phyloP scores from a whole-genome alignment of 2,329 filamentous ascomycete genomes.

The Fusarium keratoplasticum region DNA sequence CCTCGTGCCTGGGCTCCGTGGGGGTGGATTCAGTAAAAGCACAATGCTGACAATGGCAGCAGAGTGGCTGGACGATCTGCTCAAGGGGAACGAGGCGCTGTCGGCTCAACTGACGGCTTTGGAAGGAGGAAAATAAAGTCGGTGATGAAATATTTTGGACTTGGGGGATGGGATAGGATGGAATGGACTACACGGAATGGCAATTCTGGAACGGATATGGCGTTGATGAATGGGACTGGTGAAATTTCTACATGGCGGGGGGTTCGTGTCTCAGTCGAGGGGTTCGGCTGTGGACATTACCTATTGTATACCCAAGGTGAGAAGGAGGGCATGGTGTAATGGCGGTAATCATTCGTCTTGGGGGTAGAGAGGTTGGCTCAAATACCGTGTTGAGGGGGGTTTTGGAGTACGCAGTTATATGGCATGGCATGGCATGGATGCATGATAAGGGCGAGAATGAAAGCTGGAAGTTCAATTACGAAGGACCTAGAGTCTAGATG shows the following conservation, averaged over 20 bases:
- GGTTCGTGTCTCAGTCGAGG: slow-evolving; percentile 12
- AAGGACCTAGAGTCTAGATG: slow-evolving; percentile 13
- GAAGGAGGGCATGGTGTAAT: slow-evolving; percentile 28
- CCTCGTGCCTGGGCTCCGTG: slow-evolving; percentile 79
- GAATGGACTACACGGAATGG: neutral
- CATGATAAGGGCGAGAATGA: slow-evolving; percentile 40
- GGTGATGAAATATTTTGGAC: slow-evolving; percentile 26
- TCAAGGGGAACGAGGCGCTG: slow-evolving; percentile 75
- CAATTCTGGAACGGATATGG: slow-evolving; percentile 33
- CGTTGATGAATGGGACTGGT: slow-evolving; percentile 33
- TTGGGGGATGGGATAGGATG: slow-evolving; percentile 16
- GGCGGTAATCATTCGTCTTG: slow-evolving; percentile 14
- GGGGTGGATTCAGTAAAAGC: slow-evolving; percentile 85
- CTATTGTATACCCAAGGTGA: slow-evolving; percentile 34
- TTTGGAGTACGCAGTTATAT: neutral
- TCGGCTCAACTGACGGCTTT: slow-evolving; percentile 61
- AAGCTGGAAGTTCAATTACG: slow-evolving; percentile 7
- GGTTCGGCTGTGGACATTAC: slow-evolving; percentile 16
- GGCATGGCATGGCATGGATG: neutral
- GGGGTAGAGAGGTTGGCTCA: slow-evolving; percentile 24
- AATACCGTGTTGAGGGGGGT: neutral
- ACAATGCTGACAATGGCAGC: slow-evolving; percentile 80
- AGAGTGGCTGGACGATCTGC: slow-evolving; percentile 80
- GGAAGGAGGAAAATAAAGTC: slow-evolving; percentile 42
- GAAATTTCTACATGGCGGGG: slow-evolving; percentile 14